These are phyloP conservation scores for Polyporus tsugae DNA, from an alignment of 1,284 basidiomycete species.

Conservation along the genomic window DNA sequence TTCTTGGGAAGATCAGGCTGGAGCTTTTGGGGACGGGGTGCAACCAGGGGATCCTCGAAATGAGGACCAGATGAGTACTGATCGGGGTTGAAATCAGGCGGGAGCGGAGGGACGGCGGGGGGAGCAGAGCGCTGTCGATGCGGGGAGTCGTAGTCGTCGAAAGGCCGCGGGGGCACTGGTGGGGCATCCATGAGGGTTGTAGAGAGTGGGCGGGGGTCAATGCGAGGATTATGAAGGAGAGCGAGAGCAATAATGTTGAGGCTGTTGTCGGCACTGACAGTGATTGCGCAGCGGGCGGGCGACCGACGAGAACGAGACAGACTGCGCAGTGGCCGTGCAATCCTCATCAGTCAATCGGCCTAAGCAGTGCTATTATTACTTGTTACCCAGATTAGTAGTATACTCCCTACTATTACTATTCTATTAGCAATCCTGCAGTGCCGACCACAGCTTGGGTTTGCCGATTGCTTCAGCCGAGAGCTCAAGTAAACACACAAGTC, in stretches of 20 bases:
- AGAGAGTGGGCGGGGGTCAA: neutral
- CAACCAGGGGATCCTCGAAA: conserved; percentile 66
- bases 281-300: neutral
- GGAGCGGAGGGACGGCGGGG: conserved; percentile 54
- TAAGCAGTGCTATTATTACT: neutral
- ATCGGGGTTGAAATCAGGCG: conserved; percentile 44
- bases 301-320: neutral
- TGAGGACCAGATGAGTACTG: conserved; percentile 50
- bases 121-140: conserved; percentile 31
- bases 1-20: conserved; percentile 71
- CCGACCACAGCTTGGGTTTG: neutral
- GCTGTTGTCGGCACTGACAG: conserved; percentile 12
- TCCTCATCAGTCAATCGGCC: conserved; percentile 1
- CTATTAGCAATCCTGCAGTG: too few species aligned
- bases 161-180: conserved; percentile 41
- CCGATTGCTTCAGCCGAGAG: neutral
- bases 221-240: neutral
- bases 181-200: conserved; percentile 36
- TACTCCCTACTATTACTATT: too few species aligned
- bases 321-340: neutral
- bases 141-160: conserved; percentile 37
- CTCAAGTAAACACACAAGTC: neutral
- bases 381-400: too few species aligned
- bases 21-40: conserved; percentile 71
- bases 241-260: conserved; percentile 3